Conservation (phyloP, 176 grass and related monocot genomes). For the Cocos nucifera region DNA sequence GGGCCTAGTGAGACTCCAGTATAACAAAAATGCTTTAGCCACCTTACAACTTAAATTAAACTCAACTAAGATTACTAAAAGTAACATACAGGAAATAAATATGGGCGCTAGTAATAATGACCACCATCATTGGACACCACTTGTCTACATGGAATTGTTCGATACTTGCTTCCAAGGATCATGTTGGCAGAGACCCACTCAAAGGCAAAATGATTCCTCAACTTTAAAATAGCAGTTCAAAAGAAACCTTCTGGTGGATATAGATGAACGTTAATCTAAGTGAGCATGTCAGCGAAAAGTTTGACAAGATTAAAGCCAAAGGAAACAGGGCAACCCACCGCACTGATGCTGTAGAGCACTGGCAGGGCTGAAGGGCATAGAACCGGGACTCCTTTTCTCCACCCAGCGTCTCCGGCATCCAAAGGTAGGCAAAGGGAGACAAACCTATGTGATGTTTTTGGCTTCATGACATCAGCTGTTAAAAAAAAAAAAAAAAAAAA, state of each 20-base stretch:
- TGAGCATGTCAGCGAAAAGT: slow-evolving; percentile 1
- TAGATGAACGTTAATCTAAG: slow-evolving; percentile 9
- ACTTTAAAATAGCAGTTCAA: neutral
- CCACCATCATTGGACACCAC: slow-evolving; percentile 10
- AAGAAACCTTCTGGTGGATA: neutral
- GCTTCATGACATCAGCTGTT: slow-evolving; percentile 23
- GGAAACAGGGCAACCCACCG: neutral
- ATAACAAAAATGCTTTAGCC: slow-evolving; percentile 2
- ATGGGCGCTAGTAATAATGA: neutral
- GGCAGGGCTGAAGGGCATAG: neutral
- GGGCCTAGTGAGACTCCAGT: neutral
- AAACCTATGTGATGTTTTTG: slow-evolving; percentile 11
- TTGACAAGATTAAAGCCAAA: neutral
- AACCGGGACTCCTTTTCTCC: slow-evolving; percentile 12
- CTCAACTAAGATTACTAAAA: too few relatives aligned
- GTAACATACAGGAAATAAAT: too few relatives aligned
- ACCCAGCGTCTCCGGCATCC: slow-evolving; percentile 23
- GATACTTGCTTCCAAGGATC: neutral
- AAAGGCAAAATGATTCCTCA: slow-evolving; percentile 11
- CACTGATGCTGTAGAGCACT: slow-evolving; percentile 9
- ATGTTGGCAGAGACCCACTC: neutral
- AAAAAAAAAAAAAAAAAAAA: neutral
- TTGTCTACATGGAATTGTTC: neutral
- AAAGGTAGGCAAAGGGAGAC: slow-evolving; percentile 23
- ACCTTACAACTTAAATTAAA: neutral